These are phyloP conservation scores for Hypoxylon rubiginosum DNA, from an alignment of 2,329 filamentous ascomycete genomes.

Conservation along the genomic window DNA sequence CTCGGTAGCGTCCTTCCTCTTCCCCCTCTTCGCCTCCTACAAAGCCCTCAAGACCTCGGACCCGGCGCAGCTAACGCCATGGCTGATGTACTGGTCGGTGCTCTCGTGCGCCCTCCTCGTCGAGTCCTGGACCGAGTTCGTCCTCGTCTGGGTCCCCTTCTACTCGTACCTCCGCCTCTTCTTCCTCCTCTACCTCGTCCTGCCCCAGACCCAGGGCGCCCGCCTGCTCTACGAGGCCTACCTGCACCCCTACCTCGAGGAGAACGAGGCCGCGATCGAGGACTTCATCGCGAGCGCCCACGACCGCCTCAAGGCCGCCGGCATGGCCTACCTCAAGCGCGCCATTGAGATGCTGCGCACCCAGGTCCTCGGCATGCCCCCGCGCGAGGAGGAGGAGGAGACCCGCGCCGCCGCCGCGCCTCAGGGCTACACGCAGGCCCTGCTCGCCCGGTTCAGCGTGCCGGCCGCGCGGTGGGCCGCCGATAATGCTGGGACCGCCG, in stretches of 20 bases:
- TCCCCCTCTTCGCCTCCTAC: constrained; percentile 97
- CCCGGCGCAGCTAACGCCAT: constrained; percentile 90
- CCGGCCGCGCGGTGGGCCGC: constrained; percentile 74
- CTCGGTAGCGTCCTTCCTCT: constrained; percentile 88
- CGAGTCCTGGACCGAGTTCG: constrained; percentile 90
- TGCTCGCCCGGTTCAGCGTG: constrained; percentile 89
- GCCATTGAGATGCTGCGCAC: constrained; percentile 80
- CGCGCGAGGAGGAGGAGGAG: constrained; percentile 59
- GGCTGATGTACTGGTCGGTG: constrained; percentile 99
- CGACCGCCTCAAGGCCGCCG: constrained; percentile 80
- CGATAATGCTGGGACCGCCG: constrained; percentile 59
- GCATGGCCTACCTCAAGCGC: constrained; percentile 80
- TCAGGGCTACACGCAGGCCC: constrained; percentile 79
- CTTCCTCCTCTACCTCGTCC: constrained; percentile 92
- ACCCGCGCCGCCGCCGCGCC: constrained; percentile 59
- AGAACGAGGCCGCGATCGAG: constrained; percentile 91
- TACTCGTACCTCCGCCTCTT: constrained; percentile 91
- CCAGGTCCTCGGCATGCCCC: constrained; percentile 82
- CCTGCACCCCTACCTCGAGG: constrained; percentile 87
- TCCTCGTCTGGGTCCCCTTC: constrained; percentile 92
- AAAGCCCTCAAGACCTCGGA: constrained; percentile 96
- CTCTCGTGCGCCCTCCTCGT: constrained; percentile 83
- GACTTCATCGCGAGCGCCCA: constrained; percentile 87
- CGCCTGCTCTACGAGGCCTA: constrained; percentile 86
- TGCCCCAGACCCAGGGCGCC: constrained; percentile 97